Percentiles rank a stretch among this genome's conserved stretches.
Evolutionary conservation across 192 early-diverging fungal genomes (phyloP).

Genomic region (Endogone sp.): DNA sequence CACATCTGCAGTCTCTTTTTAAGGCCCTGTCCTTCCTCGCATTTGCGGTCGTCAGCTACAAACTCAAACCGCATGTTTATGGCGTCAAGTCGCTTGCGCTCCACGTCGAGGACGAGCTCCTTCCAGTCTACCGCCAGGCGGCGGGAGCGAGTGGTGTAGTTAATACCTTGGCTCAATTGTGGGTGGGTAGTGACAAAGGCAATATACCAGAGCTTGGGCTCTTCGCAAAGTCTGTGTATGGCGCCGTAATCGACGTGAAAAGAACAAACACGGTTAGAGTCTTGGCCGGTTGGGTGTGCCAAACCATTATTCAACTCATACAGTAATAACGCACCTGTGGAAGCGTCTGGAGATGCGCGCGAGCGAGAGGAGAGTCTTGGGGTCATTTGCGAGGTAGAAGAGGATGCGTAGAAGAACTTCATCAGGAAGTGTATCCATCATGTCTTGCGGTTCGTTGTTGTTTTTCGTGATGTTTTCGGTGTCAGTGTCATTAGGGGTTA

Average conservation of each 20-base stretch:
- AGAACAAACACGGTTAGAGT: neutral
- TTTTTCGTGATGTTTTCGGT: conserved; percentile 1
- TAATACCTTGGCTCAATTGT: conserved; percentile 11
- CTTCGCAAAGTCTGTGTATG: conserved; percentile 16
- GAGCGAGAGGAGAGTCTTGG: conserved; percentile 2
- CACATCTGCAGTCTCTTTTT: conserved; percentile 9
- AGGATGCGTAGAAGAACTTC: conserved; percentile 14
- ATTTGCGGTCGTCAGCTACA: neutral
- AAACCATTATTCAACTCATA: too few species aligned
- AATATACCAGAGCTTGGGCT: conserved; percentile 25
- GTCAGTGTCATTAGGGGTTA: too few species aligned
- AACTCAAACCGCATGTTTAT: neutral
- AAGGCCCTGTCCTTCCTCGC: neutral
- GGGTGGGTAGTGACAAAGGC: conserved; percentile 11
- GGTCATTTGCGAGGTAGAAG: conserved; percentile 1
- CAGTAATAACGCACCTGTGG: conserved; percentile 9
- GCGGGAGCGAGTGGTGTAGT: conserved; percentile 7
- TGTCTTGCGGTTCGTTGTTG: neutral
- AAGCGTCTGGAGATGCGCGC: conserved; percentile 2
- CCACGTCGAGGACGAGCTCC: conserved; percentile 17
- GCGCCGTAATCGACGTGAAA: neutral
- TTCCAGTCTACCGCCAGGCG: conserved; percentile 21
- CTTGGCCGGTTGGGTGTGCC: too few species aligned
- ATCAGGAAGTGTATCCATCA: conserved; percentile 15
- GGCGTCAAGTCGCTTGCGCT: neutral